Evolutionary conservation across 768 basidiomycete species (phyloP), one percentile per base, ranked within the genome.

Genomic region (Hemileccinum impolitum): DNA sequence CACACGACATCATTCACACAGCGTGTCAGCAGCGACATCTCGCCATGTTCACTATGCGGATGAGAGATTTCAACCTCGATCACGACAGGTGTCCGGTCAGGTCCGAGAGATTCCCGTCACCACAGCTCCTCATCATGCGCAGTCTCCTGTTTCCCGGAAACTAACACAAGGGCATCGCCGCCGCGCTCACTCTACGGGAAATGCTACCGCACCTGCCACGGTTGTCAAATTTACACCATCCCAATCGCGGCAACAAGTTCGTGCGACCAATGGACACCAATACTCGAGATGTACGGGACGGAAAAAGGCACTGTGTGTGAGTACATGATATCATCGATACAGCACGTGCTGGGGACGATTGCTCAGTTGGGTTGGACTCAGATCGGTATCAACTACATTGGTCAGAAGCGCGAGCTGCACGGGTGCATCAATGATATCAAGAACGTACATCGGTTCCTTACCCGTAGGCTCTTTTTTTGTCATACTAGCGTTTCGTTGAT

Each of bases 341-440:
- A 30, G 19, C 28, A 14, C 12, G 1, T 32, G 17, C 17, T 7
- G n/a, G n/a, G 9, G 42, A 38, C 10, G 34, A 44, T 30, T 25
- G 9, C 31, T 37, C n/a, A 35, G 39, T 30, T 37, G 51, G 13
- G 21, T 39, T 47, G 42, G 50, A 12, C 31, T 3, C 54, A 85
- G 83, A 88, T 93, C 62, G 90, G 89, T 1, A 86, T 92, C 55
- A 87, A 87, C 61, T 93, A 93, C 61, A 59, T 57, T 11, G 87
- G 88, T 0, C 81, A 86, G 41, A 60, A 62, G 3, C 76, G 81
- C 47, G 80, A 78, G 52, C 76, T 93, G 13, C 72, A 72, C 0
- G 91, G 91, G 6, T 93, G 91, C 57, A 76, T 91, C 59, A 93
- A 93, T 53, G 92, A 94, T 61, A 85, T 85, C 4, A 73, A 72